Evolutionary conservation across 1,139 yeast species (phyloP), one percentile per base, ranked within the genome.

Genomic region (Protomyces inouyei): DNA sequence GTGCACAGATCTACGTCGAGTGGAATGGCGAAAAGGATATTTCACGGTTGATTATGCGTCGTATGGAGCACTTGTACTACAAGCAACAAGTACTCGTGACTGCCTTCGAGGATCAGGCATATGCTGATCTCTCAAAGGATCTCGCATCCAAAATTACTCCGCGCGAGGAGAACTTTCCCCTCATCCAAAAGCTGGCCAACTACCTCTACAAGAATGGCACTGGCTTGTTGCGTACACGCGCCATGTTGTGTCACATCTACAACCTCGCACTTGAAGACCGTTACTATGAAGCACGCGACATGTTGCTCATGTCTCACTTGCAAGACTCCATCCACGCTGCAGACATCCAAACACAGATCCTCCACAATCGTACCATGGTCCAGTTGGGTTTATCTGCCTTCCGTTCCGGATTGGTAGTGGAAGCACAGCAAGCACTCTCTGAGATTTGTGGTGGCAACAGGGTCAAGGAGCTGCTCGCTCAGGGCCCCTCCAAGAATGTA

Each of bases 301-400:
- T 92, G 83, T 83, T 93, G 76, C 82, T 92, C 72, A 81, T 85
- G 78, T 88, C 97, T 18, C 95, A 90, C 75, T 80, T 92, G 72
- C 95, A 89, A 78, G 80, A 87, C 54, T 81, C 87, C 57, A 89
- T 93, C 72, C 90, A 89, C 76, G 82, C 85, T 61, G 87, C 95
- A 56, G 98, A 93, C 72, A 85, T 95, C 48, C 79, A 86, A 55
- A 79, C 93, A 71, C 98, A 93, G 81, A 92, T 93, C 66, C 82
- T 90, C 72, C 95, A 90, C 81, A 95, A 95, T 81, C 84, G 99
- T 77, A 91, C 97, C 16, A 83, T 95, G 71, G 97, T 91, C 68
- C 98, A 95, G 78, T 83, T 95, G 70, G 99, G 98, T 67, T 82
- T 95, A 70, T 86, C 96, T 76, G 98, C 98, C 18, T 95, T 95